Percentiles rank a stretch among this genome's conserved stretches.
These are phyloP conservation scores for Forsythia viridissima DNA, from an alignment of 257 asterid species.

Conservation along the genomic window DNA sequence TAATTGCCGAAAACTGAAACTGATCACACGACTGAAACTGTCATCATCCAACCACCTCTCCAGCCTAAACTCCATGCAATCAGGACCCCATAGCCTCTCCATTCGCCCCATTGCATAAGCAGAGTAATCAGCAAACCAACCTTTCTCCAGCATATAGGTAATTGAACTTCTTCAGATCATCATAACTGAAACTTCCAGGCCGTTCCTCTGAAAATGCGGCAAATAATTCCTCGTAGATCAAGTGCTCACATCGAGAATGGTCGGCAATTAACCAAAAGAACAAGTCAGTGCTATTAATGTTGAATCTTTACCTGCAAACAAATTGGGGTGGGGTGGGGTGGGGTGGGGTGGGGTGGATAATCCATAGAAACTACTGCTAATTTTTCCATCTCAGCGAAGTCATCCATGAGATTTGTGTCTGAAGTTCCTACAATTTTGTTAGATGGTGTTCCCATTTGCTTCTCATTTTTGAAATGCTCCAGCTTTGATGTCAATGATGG, in stretches of 20 bases:
- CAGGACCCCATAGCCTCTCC: slow-evolving; percentile 43
- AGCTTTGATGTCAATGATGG: slow-evolving; percentile 47
- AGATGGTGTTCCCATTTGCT: slow-evolving; percentile 33
- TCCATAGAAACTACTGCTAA: slow-evolving; percentile 54
- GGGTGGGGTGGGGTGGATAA: not conserved
- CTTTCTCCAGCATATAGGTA: slow-evolving; percentile 41
- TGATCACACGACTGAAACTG: slow-evolving; percentile 37
- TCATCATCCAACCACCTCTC: slow-evolving; percentile 41
- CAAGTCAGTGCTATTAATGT: slow-evolving; percentile 44
- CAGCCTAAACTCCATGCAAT: slow-evolving; percentile 40
- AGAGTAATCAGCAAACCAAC: slow-evolving; percentile 45
- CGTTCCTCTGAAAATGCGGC: slow-evolving; percentile 3
- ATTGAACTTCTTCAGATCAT: slow-evolving; percentile 35
- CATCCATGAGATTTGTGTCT: slow-evolving; percentile 87
- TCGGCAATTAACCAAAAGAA: slow-evolving; percentile 47
- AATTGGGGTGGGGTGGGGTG: not conserved
- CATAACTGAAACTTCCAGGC: slow-evolving; percentile 30
- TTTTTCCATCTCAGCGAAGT: slow-evolving; percentile 92
- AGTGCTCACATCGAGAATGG: slow-evolving; percentile 29
- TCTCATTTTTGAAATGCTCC: slow-evolving; percentile 57
- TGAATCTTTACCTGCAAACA: slow-evolving; percentile 38
- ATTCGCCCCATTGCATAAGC: slow-evolving; percentile 48
- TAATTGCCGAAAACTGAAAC: slow-evolving; percentile 33
- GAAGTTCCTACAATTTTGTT: slow-evolving; percentile 46
- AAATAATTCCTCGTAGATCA: slow-evolving; percentile 28